Evolutionary conservation across 202 grass and related monocot species (phyloP).

Genomic region (Schoenoplectus tabernaemontani): DNA sequence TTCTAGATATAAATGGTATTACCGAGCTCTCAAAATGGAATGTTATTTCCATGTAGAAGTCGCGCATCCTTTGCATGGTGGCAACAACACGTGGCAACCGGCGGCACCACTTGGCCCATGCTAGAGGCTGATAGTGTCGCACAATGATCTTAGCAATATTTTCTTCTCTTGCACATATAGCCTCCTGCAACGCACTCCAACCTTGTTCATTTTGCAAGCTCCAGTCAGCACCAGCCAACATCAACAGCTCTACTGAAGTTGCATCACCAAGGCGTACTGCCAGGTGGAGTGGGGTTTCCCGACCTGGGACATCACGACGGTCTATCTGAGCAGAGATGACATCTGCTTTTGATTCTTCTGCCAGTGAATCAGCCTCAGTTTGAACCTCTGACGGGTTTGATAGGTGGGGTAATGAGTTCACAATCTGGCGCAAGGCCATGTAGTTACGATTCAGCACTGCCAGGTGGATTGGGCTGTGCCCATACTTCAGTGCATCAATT

Average conservation of each 20-base stretch:
- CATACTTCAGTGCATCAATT: slow-evolving; percentile 58
- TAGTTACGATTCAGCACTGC: slow-evolving; percentile 59
- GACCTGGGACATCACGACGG: slow-evolving; percentile 62
- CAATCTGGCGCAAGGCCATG: slow-evolving; percentile 40
- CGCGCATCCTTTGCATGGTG: slow-evolving; percentile 64
- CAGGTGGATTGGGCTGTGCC: slow-evolving; percentile 66
- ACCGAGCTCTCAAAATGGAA: slow-evolving; percentile 99
- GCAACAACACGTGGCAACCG: slow-evolving; percentile 69
- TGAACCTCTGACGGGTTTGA: slow-evolving; percentile 54
- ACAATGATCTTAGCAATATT: slow-evolving; percentile 73
- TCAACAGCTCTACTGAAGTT: slow-evolving; percentile 59
- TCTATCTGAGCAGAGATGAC: slow-evolving; percentile 63
- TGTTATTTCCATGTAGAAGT: slow-evolving; percentile 99
- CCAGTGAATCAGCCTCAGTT: slow-evolving; percentile 70
- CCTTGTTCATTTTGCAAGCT: slow-evolving; percentile 96
- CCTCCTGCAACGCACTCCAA: slow-evolving; percentile 92
- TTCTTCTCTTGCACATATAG: slow-evolving; percentile 81
- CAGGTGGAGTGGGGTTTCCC: slow-evolving; percentile 87
- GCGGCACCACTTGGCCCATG: slow-evolving; percentile 94
- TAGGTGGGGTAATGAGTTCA: slow-evolving; percentile 47
- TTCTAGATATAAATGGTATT: slow-evolving; percentile 89
- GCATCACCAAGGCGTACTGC: slow-evolving; percentile 62
- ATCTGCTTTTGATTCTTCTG: slow-evolving; percentile 64
- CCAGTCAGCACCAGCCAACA: slow-evolving; percentile 81
- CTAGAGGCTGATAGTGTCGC: slow-evolving; percentile 82